Base-by-base conservation (phyloP, 73 alveolate genomes). In the Breviolum minutum region DNA sequence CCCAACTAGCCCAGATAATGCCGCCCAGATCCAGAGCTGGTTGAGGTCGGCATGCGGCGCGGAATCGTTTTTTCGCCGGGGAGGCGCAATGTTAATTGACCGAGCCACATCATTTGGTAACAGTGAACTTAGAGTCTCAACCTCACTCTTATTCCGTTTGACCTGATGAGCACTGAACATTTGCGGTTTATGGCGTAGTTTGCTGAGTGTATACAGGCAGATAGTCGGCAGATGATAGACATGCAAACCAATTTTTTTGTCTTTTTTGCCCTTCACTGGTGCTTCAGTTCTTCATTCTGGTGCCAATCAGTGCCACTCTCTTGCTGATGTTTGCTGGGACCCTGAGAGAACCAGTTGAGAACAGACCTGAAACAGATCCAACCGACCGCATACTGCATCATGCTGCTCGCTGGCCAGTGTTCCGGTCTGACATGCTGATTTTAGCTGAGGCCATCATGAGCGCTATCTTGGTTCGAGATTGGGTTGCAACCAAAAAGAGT, bases 271-370 rank as follows among this genome's bases (percentile, higher is more conserved):
- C 62, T 40, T 22, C 24, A 13, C 16, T 12, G 68, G 24, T 9
- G 73, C 81, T 13, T 7, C 90, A 92, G 98, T 54, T 54, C 81
- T 92, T 16, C 98, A 92, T 92, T 48, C 32, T 76, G 80, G 98
- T 92, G 91, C 98, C 98, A 26, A 92, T 92, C 83, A 20, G 29
- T 5, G 98, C 98, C 85, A 74, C 98, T 20, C 70, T 92, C 16
- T 17, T 61, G 26, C 87, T 92, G 98, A 92, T 92, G 98, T 40
- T 30, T 60, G 98, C 81, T 3, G 30, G 91, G 89, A 26, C 16
- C 30, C 76, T 22, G 27, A 83, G 76, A 40, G 64, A 17, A 30
- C 66, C 62, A 30, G 66, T 30, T 22, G 4, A 68, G 6, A 14
- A 68, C 8, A 68, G 77, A 17, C 17, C 77, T 68, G 6, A 17